Conservation (phyloP, 352 stramenopile genomes). For the Thalassiosira pacifica region DNA sequence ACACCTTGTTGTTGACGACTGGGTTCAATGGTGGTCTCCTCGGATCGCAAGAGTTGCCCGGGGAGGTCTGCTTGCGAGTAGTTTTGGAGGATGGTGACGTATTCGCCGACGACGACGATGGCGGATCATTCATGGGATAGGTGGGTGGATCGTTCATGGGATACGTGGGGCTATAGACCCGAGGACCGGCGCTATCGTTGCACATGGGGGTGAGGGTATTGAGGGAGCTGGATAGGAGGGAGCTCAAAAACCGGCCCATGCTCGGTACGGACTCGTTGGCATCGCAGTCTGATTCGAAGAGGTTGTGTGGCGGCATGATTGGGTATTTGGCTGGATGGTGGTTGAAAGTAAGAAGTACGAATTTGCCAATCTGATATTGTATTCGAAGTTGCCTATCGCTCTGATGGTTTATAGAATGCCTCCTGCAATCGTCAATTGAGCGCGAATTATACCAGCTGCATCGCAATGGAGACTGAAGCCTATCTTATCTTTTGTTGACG, state of each 20-base stretch:
- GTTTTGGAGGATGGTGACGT: constrained; percentile 6
- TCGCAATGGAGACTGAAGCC: no score
- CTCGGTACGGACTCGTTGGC: no score
- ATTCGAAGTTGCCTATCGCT: no score
- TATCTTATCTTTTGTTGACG: no score
- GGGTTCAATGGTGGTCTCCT: constrained; percentile 19
- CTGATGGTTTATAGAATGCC: background rate
- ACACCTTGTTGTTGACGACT: no score
- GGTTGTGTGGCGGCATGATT: constrained; percentile 24
- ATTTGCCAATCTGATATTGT: no score
- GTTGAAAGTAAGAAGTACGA: background rate
- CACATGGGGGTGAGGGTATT: constrained; percentile 32
- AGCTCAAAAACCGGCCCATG: constrained; percentile 45
- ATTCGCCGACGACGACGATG: no score
- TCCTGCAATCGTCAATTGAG: background rate
- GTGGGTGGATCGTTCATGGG: constrained; percentile 28
- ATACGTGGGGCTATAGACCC: constrained; percentile 30
- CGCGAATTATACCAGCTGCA: background rate
- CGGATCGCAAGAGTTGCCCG: no score
- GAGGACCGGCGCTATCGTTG: constrained; percentile 10
- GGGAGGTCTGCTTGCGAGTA: background rate
- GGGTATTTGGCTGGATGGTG: background rate
- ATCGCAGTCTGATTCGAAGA: constrained; percentile 39
- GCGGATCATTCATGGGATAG: no score
- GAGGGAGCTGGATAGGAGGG: constrained; percentile 42